Conservation (phyloP, 768 basidiomycete genomes). For the Naganishia onofrii region DNA sequence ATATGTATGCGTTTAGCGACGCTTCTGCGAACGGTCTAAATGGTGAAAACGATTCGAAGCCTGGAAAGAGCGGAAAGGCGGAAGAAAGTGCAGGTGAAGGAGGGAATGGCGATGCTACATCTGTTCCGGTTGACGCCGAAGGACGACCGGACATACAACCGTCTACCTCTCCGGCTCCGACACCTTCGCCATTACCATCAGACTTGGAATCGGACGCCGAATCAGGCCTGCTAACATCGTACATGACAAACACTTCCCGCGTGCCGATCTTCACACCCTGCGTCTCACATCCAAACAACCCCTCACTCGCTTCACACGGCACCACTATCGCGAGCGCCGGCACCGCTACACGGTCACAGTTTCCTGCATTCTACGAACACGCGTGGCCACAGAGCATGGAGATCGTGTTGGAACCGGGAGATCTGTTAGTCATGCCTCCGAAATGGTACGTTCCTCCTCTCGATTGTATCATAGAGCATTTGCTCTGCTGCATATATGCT, state of each 20-base stretch:
- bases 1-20: constrained; percentile 60
- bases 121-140: too few relatives aligned
- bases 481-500: neutral
- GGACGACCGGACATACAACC: too few relatives aligned
- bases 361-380: constrained; percentile 60
- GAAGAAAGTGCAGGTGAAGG: neutral
- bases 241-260: constrained; percentile 75
- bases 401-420: constrained; percentile 72
- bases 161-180: neutral
- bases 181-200: neutral
- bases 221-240: constrained; percentile 48
- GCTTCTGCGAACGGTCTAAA: neutral
- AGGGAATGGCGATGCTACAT: too few relatives aligned
- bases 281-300: neutral
- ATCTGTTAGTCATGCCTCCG: constrained; percentile 82
- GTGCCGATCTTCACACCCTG: constrained; percentile 70
- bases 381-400: constrained; percentile 64
- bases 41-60: constrained; percentile 12
- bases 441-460: constrained; percentile 53
- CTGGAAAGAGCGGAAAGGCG: neutral
- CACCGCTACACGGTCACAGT: constrained; percentile 1
- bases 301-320: neutral
- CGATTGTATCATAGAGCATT: too few relatives aligned
- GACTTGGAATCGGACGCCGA: neutral
- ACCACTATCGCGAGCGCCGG: neutral